Evolutionary conservation across 2,329 filamentous ascomycete species (phyloP), one percentile per base, ranked within the genome.

Genomic region (Pyrenophora teres): DNA sequence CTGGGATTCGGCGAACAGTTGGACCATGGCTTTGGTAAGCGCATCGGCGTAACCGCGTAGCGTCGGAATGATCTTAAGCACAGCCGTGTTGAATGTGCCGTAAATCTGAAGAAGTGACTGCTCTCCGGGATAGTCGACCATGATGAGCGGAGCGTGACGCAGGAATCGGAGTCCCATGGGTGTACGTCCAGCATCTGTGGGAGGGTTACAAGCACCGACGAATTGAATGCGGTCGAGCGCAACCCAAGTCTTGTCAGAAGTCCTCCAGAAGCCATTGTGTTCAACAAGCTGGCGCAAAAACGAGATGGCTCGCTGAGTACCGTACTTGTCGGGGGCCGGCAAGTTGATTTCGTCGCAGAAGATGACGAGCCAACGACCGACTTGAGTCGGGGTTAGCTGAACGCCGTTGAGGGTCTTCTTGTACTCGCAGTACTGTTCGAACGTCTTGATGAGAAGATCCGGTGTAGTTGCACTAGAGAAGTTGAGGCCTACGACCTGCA

Each of bases 281-380:
- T 99, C 94, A 41, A 99, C 92, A 56, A 99, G 86, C 73, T 99
- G 94, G 64, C 95, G 87, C 61, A 99, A 76, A 83, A 99, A 99
- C 5, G 94, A 95, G 60, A 99, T 99, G 30, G 94, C 94, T 56
- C 94, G 87, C 74, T 99, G 94, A 1, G 95, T 99, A 48, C 92
- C 93, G 72, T 99, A 99, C 67, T 92, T 93, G 77, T 99, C 94
- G 3, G 94, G 94, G 4, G 94, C 93, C 6, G 94, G 94, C 80
- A 99, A 82, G 76, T 99, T 99, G 78, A 99, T 99, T 74, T 99
- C 94, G 72, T 99, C 94, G 67, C 94, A 99, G 82, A 99, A 99
- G 57, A 99, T 86, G 39, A 99, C 93, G 32, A 99, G 83, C 94
- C 94, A 99, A 63, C 93, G 88, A 18, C 94, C 94, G 64, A 99